These are phyloP conservation scores for Mycena vitilis DNA, from an alignment of 768 basidiomycete genomes.

Conservation along the genomic window DNA sequence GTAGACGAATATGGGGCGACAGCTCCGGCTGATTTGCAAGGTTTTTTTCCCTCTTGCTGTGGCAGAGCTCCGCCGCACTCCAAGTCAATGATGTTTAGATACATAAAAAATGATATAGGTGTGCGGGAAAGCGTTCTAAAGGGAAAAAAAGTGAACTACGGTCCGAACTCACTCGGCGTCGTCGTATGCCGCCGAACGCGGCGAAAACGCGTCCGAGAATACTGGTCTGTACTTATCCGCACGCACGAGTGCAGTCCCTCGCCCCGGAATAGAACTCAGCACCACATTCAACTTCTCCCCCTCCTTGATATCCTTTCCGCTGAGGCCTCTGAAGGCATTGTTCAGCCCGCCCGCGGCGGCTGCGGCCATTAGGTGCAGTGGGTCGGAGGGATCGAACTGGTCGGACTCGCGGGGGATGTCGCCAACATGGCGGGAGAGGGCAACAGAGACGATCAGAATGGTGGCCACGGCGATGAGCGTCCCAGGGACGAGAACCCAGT, in stretches of 20 bases:
- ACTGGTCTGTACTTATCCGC: not conserved
- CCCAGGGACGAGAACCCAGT: slow-evolving; percentile 19
- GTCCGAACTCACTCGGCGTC: too few relatives aligned
- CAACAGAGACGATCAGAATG: not conserved
- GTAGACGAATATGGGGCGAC: too few relatives aligned
- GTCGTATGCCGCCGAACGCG: too few relatives aligned
- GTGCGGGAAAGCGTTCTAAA: too few relatives aligned
- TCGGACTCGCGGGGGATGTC: slow-evolving; percentile 2
- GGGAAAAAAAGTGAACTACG: too few relatives aligned
- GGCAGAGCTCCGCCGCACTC: too few relatives aligned
- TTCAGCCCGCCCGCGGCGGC: slow-evolving; percentile 20
- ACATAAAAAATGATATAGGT: too few relatives aligned
- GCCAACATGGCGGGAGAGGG: slow-evolving; percentile 6
- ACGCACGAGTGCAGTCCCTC: slow-evolving; percentile 13
- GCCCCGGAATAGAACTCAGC: slow-evolving; percentile 4
- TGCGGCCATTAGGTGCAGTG: slow-evolving; percentile 13
- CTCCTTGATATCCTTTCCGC: slow-evolving; percentile 3
- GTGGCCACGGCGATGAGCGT: slow-evolving; percentile 10
- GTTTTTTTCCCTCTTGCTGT: too few relatives aligned
- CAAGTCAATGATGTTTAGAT: too few relatives aligned
- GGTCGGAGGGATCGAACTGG: slow-evolving; percentile 23
- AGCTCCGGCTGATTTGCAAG: too few relatives aligned
- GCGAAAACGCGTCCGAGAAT: too few relatives aligned
- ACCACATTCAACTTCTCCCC: slow-evolving; percentile 4
- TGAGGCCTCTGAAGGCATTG: slow-evolving; percentile 11